Conservation (phyloP, 371 early-diverging fungal species). For the Mucor plumbeus region DNA sequence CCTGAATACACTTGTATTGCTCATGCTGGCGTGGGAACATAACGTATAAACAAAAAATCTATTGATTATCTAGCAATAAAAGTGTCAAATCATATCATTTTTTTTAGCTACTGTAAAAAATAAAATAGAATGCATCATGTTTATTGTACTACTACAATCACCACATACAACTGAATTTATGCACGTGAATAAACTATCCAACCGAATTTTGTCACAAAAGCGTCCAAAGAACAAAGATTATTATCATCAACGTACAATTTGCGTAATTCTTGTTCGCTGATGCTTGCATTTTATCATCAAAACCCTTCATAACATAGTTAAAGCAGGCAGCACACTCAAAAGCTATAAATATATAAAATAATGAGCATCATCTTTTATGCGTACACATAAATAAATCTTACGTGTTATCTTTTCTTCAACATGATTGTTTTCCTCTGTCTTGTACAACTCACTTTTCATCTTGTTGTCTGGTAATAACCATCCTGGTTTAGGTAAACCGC, state of each 20-base stretch:
- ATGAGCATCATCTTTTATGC: not conserved
- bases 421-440: conserved; percentile 15
- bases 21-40: conserved; percentile 4
- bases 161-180: not conserved
- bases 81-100: not conserved
- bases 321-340: conserved; percentile 19
- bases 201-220: not conserved
- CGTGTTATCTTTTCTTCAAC: conserved; percentile 14
- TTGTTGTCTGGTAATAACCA: conserved; percentile 22
- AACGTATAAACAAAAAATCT: too few relatives aligned
- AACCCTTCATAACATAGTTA: conserved; percentile 16
- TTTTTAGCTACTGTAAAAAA: not conserved
- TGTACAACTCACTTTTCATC: conserved; percentile 23
- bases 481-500: conserved; percentile 17
- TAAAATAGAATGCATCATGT: not conserved
- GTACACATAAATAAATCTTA: not conserved
- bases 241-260: not conserved
- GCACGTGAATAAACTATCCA: conserved; percentile 8
- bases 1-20: not conserved
- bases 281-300: not conserved
- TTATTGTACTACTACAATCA: not conserved
- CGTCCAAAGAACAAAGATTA: not conserved
- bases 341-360: not conserved
- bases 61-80: not conserved
- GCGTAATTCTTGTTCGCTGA: conserved; percentile 4